Base-by-base conservation (phyloP, 371 early-diverging fungal species). In the Rhizopus stolonifer region DNA sequence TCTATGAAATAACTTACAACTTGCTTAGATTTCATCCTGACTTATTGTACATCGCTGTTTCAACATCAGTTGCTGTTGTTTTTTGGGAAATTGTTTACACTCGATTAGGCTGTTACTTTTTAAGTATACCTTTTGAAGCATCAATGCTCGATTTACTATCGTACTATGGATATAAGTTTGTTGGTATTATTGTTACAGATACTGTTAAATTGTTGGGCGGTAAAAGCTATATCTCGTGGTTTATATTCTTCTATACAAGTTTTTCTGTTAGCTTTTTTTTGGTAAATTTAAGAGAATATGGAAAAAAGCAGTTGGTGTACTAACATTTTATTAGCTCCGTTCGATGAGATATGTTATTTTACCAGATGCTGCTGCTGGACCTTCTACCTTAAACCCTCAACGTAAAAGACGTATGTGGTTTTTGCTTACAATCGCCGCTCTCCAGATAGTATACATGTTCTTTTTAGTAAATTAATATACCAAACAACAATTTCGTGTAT, bases 81-180 rank as follows among this genome's bases (percentile, higher is more conserved):
- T 69, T 92, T 9, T 72, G 88, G 55, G 94, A 96, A 70, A 84
- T 94, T 26, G 55, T 89, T 31, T 70, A 94, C 33, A 80, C 93
- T 31, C 92, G 94, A 50, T 65, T 92, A 31, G 90, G 91, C 5
- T 87, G 87, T 59, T 99, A 96, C 64, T 79, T 99, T 54, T 71
- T 99, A 46, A 93, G 84, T 55, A 90, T 96, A 49, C 75, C 86
- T 4, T 81, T 84, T n/a, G 92, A 95, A 48, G 84, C 87, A n/a
- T 84, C 90, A 9, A 80, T 93, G 52, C 63, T 96, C 54, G 98
- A 97, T 64, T 67, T 96, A 40, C 61, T 98, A 31, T 82, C 93
- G 14, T 96, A 91, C 67, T 88, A 90, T 62, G 98, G 99, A 6
- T 99, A 99, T 74, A 98, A 98, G 72, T 99, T 94, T 80, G 88